Evolutionary conservation across 306 rosid genomes (phyloP).

Genomic region (Trichosanthes truncata): DNA sequence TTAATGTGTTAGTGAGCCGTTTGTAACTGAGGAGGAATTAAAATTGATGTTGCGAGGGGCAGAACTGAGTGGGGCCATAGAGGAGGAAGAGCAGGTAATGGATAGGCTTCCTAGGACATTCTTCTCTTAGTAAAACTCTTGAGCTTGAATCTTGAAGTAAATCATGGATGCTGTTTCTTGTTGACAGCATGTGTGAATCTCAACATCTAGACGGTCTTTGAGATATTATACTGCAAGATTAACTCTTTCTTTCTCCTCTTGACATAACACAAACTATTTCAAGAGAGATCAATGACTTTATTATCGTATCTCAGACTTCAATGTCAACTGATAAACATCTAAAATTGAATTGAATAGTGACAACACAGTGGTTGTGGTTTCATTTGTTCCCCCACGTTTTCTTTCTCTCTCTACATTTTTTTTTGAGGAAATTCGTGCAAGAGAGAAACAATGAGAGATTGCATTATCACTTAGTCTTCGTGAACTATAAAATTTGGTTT

Average conservation of each 20-base stretch:
- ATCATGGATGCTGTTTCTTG: neutral
- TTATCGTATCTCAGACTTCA: neutral
- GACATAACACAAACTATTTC: neutral
- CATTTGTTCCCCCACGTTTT: neutral
- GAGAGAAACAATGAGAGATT: neutral
- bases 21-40: conserved; percentile 96
- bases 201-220: neutral
- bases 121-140: neutral
- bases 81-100: conserved; percentile 99
- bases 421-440: neutral
- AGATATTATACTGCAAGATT: neutral
- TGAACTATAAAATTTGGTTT: neutral
- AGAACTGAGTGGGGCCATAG: conserved; percentile 96
- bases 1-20: conserved; percentile 65
- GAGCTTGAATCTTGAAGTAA: conserved; percentile 5
- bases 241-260: neutral
- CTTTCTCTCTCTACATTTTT: neutral
- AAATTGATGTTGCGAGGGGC: conserved; percentile 98
- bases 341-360: neutral
- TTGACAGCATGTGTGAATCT: neutral
- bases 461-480: neutral
- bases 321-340: neutral
- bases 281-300: neutral
- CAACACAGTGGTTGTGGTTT: neutral
- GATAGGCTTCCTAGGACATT: neutral